A percentile compares a stretch with the other conserved stretches of the same genome.
Conservation (phyloP, 345 rosid genomes). For the Boechera retrofracta region DNA sequence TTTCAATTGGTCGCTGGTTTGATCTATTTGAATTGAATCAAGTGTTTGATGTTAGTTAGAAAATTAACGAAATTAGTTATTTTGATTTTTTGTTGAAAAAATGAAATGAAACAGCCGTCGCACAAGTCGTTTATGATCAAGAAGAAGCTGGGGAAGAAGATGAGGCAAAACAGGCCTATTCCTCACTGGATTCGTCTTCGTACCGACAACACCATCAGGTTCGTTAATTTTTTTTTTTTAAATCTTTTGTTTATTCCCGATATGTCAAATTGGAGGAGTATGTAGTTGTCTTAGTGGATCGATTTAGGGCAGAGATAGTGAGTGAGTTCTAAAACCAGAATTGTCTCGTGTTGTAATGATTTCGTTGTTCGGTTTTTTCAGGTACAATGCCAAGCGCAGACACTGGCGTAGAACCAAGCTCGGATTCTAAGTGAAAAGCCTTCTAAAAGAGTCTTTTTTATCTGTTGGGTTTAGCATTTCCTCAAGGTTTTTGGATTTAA, state of each 20-base stretch:
- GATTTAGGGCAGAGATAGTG: neutral
- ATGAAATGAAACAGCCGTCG: conserved; percentile 66
- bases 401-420: conserved; percentile 84
- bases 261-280: neutral
- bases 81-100: neutral
- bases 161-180: conserved; percentile 80
- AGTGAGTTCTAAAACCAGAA: neutral
- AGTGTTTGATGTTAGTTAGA: neutral
- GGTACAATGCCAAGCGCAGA: conserved; percentile 80
- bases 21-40: neutral
- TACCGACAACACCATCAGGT: conserved; percentile 78
- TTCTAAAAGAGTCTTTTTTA: neutral
- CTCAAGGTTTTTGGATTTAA: neutral
- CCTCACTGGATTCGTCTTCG: conserved; percentile 79
- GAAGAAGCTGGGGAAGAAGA: conserved; percentile 78
- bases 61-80: neutral
- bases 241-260: neutral
- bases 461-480: conserved; percentile 27
- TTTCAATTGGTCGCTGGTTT: neutral
- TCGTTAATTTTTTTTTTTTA: neutral
- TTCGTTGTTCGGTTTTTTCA: conserved; percentile 4
- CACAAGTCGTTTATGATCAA: conserved; percentile 85
- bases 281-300: neutral
- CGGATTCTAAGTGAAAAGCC: conserved; percentile 43
- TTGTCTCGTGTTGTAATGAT: neutral